These are phyloP conservation scores for Mycena albidolilacea DNA, from an alignment of 768 basidiomycete genomes.

Conservation along the genomic window DNA sequence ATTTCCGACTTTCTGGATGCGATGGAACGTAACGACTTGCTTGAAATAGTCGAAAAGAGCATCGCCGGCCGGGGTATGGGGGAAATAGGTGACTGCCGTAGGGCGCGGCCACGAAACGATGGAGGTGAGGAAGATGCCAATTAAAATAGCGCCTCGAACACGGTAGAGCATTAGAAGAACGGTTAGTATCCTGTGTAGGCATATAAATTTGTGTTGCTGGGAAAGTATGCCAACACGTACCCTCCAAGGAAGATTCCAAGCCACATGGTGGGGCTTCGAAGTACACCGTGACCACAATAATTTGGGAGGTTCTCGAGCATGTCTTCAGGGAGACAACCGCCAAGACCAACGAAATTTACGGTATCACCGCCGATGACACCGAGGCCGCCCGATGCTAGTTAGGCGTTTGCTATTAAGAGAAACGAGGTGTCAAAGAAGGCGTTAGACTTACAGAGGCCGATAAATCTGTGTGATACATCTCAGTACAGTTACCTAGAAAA, in stretches of 20 bases:
- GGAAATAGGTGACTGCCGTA: slow-evolving; percentile 87
- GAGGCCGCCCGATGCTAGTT: slow-evolving; percentile 74
- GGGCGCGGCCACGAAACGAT: slow-evolving; percentile 92
- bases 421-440: background rate
- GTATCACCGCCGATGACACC: slow-evolving; percentile 83
- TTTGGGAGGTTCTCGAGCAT: slow-evolving; percentile 59
- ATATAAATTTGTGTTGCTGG: slow-evolving; percentile 2
- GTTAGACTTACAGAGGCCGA: slow-evolving; percentile 73
- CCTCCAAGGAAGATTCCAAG: slow-evolving; percentile 90
- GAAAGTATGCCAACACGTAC: slow-evolving; percentile 53
- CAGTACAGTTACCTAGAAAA: slow-evolving; percentile 18
- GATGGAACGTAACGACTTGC: slow-evolving; percentile 84
- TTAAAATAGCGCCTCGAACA: slow-evolving; percentile 85
- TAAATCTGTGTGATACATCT: slow-evolving; percentile 60
- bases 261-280: slow-evolving; percentile 88
- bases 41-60: slow-evolving; percentile 88
- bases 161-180: slow-evolving; percentile 88
- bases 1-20: slow-evolving; percentile 72
- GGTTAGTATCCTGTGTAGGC: slow-evolving; percentile 71
- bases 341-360: slow-evolving; percentile 79
- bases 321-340: slow-evolving; percentile 77
- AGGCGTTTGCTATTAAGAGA: slow-evolving; percentile 4
- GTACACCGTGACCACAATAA: slow-evolving; percentile 75
- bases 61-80: slow-evolving; percentile 77
- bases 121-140: slow-evolving; percentile 88